These are phyloP conservation scores for Cicer pinnatifidum DNA, from an alignment of 306 rosid genomes.

Conservation along the genomic window DNA sequence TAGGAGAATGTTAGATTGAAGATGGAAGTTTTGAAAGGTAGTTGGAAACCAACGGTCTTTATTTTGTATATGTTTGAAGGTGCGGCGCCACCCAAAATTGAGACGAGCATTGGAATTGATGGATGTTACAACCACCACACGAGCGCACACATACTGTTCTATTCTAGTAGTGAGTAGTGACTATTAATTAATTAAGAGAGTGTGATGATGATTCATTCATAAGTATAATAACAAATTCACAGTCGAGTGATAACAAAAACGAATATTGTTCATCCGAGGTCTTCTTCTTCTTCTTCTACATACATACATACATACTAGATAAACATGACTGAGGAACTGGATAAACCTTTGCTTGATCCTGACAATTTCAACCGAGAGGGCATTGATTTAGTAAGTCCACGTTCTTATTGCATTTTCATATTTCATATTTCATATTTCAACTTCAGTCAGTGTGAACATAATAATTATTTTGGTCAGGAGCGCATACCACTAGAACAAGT, in stretches of 20 bases:
- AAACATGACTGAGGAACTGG: conserved; percentile 67
- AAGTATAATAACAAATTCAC: too few relatives aligned
- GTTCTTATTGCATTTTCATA: conserved; percentile 17
- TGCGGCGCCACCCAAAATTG: conserved; percentile 34
- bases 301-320: too few relatives aligned
- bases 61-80: conserved; percentile 13
- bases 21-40: conserved; percentile 53
- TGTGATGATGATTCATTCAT: too few relatives aligned
- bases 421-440: neutral
- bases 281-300: too few relatives aligned
- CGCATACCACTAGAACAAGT: conserved; percentile 79
- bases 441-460: conserved; percentile 7
- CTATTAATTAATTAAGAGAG: too few relatives aligned
- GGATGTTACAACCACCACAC: conserved; percentile 30
- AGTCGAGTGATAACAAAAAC: too few relatives aligned
- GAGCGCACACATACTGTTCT: too few relatives aligned
- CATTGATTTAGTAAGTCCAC: conserved; percentile 75
- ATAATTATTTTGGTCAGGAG: conserved; percentile 52
- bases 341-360: conserved; percentile 77
- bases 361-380: conserved; percentile 74
- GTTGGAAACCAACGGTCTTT: conserved; percentile 49
- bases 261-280: too few relatives aligned
- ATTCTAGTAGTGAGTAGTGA: too few relatives aligned
- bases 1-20: conserved; percentile 56
- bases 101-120: conserved; percentile 20